phyloP scores from a whole-genome alignment of 352 stramenopile species.

The Phytophthora pini region DNA sequence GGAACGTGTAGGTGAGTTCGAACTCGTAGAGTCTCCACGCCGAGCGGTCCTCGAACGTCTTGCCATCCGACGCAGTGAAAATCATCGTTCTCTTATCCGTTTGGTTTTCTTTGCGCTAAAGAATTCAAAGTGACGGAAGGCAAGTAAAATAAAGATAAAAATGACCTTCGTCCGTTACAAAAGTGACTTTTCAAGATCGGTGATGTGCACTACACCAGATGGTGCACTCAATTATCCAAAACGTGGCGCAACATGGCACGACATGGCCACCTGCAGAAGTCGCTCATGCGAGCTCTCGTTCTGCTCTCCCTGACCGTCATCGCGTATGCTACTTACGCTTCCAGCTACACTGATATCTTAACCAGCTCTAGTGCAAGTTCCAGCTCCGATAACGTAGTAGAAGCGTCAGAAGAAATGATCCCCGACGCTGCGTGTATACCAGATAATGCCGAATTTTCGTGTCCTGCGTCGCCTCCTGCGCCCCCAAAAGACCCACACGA shows the following conservation, averaged over 20 bases:
- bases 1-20: conserved; percentile 93
- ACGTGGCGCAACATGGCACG: conserved; percentile 13
- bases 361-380: conserved; percentile 14
- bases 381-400: conserved; percentile 8
- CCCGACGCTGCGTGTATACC: conserved; percentile 19
- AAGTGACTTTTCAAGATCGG: conserved; percentile 32
- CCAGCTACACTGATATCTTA: conserved; percentile 21
- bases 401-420: conserved; percentile 15
- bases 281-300: conserved; percentile 12
- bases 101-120: too few species aligned
- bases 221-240: background rate
- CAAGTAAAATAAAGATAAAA: background rate
- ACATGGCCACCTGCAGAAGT: conserved; percentile 9
- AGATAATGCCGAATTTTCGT: conserved; percentile 28
- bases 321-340: conserved; percentile 14
- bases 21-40: conserved; percentile 92
- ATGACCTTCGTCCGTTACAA: conserved; percentile 25
- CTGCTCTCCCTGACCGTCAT: conserved; percentile 27
- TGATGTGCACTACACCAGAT: conserved; percentile 11
- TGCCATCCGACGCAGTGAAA: conserved; percentile 90
- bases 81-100: conserved; percentile 12
- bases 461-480: conserved; percentile 8
- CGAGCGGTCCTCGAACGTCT: conserved; percentile 82
- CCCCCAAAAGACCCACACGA: conserved; percentile 27
- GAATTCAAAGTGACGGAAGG: background rate